A percentile compares a stretch with the other conserved stretches of the same genome.
phyloP scores from a whole-genome alignment of 371 early-diverging fungal species.

The Apophysomyces trapeziformis region DNA sequence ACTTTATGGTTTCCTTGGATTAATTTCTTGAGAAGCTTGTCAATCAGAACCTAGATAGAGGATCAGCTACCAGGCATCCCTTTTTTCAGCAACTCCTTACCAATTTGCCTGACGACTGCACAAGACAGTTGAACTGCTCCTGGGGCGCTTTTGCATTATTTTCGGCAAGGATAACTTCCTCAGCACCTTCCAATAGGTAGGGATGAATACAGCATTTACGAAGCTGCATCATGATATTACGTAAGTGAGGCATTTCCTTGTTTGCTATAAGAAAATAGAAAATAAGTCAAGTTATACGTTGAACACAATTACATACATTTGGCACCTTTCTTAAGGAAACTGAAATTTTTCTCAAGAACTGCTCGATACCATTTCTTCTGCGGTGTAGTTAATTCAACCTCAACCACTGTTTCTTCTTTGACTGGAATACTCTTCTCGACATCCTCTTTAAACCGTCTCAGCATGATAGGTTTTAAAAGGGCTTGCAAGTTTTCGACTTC shows the following conservation, averaged over 20 bases:
- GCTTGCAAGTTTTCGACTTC: conserved; percentile 79
- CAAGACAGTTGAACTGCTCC: conserved; percentile 75
- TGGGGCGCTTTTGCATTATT: conserved; percentile 58
- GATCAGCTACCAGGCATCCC: background rate
- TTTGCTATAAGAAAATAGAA: conserved; percentile 30
- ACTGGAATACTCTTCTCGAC: conserved; percentile 85
- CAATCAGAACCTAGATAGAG: conserved; percentile 61
- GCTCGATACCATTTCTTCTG: conserved; percentile 91
- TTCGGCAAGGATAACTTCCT: conserved; percentile 79
- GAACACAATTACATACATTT: conserved; percentile 41
- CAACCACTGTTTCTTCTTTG: conserved; percentile 92
- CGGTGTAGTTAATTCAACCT: conserved; percentile 80
- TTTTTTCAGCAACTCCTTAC: conserved; percentile 13
- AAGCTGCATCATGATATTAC: conserved; percentile 77
- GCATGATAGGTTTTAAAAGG: conserved; percentile 75
- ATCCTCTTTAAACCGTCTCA: conserved; percentile 84
- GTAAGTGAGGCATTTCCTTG: conserved; percentile 67
- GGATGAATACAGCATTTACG: conserved; percentile 92
- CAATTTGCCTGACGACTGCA: conserved; percentile 91
- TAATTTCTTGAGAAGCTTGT: conserved; percentile 84
- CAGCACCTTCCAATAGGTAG: conserved; percentile 84
- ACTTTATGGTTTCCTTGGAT: conserved; percentile 88
- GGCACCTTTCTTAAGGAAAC: conserved; percentile 71
- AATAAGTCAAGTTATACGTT: background rate
- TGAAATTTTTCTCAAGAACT: conserved; percentile 91